Evolutionary conservation across 2,329 filamentous ascomycete genomes (phyloP).

Genomic region (Neonectria coccinea): DNA sequence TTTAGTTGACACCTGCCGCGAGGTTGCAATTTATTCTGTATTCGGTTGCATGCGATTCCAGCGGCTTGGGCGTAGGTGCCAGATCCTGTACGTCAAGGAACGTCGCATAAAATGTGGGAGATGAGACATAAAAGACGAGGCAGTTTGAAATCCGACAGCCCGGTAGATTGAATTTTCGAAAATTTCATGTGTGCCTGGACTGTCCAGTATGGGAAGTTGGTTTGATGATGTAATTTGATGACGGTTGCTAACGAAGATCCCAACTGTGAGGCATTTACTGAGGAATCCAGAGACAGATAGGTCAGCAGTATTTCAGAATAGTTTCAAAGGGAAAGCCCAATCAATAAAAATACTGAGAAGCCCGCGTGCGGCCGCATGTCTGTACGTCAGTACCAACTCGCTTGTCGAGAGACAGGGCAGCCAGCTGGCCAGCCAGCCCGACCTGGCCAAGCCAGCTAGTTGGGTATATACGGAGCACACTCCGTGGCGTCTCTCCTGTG

Average conservation of each 20-base stretch:
- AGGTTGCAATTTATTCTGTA: conserved; percentile 9
- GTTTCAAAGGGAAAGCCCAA: neutral
- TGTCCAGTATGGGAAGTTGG: neutral
- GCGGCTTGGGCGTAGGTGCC: conserved; percentile 3
- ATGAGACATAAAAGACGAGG: neutral
- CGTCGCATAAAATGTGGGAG: neutral
- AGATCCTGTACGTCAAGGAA: conserved; percentile 6
- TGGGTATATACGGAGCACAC: neutral
- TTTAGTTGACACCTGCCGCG: conserved; percentile 1
- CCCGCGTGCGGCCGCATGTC: neutral
- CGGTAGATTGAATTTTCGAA: neutral
- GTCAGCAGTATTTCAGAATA: neutral
- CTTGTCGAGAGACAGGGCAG: neutral
- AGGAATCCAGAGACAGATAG: neutral
- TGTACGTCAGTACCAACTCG: neutral
- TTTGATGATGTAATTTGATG: neutral
- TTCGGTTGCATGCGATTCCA: conserved; percentile 7
- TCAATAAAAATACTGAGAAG: neutral
- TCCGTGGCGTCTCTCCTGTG: neutral
- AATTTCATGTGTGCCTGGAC: neutral
- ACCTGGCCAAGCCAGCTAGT: neutral
- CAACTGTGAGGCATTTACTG: neutral
- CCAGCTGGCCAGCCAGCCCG: neutral
- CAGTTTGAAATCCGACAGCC: neutral
- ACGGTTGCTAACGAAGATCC: neutral